Conservation (phyloP, 257 asterid genomes). For the Solanum megistacrolobum region DNA sequence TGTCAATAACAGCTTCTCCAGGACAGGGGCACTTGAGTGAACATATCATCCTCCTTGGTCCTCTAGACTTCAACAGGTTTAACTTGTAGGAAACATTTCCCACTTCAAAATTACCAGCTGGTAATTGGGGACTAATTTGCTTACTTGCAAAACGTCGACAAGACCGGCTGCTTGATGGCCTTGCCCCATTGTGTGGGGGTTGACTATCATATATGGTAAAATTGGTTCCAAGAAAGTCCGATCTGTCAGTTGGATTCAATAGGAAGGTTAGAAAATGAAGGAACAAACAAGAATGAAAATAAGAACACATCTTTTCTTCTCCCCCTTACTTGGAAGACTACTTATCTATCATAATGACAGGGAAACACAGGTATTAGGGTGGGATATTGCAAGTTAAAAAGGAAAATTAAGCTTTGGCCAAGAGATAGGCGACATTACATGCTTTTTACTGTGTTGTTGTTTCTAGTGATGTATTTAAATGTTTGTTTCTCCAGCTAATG, state of each 20-base stretch:
- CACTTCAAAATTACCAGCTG: constrained; percentile 73
- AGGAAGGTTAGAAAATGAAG: background rate
- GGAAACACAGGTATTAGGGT: background rate
- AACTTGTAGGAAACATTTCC: constrained; percentile 79
- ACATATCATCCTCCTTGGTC: constrained; percentile 87
- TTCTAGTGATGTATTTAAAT: background rate
- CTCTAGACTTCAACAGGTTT: constrained; percentile 86
- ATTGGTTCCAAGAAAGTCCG: constrained; percentile 88
- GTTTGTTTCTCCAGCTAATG: background rate
- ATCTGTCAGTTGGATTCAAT: constrained; percentile 28
- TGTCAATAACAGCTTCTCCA: constrained; percentile 14
- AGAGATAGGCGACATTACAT: background rate
- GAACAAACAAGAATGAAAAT: background rate
- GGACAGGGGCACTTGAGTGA: constrained; percentile 39
- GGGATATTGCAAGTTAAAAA: background rate
- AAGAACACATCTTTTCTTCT: background rate
- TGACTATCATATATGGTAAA: constrained; percentile 77
- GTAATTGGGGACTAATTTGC: constrained; percentile 88
- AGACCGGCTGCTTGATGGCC: constrained; percentile 62
- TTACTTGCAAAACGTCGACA: constrained; percentile 76
- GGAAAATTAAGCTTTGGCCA: background rate
- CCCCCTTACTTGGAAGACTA: background rate
- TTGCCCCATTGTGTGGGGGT: constrained; percentile 73
- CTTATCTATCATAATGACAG: background rate
- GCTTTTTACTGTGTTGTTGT: background rate